These are phyloP conservation scores for Helotiales sp. DNA, from an alignment of 2,329 filamentous ascomycete genomes.

Conservation along the genomic window DNA sequence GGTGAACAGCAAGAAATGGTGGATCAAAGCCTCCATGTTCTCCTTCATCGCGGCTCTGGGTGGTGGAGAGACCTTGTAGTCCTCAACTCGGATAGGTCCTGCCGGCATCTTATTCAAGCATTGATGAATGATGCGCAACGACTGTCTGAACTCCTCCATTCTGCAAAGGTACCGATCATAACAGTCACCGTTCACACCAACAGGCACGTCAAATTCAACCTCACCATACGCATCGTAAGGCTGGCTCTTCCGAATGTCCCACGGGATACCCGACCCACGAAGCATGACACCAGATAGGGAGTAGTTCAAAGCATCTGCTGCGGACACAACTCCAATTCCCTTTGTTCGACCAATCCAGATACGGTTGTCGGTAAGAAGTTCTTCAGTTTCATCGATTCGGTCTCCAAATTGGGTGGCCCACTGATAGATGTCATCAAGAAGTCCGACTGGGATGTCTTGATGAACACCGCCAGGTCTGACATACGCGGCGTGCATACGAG, in stretches of 20 bases:
- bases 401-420: conserved; percentile 99
- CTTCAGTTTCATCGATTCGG: conserved; percentile 97
- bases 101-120: conserved; percentile 99
- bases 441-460: conserved; percentile 90
- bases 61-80: conserved; percentile 97
- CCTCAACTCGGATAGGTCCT: conserved; percentile 92
- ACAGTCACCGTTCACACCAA: conserved; percentile 96
- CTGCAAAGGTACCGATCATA: conserved; percentile 99
- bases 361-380: conserved; percentile 98
- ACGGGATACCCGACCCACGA: conserved; percentile 92
- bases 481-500: conserved; percentile 95
- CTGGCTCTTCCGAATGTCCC: conserved; percentile 94
- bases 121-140: conserved; percentile 96
- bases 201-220: conserved; percentile 97
- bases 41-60: conserved; percentile 99
- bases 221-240: conserved; percentile 98
- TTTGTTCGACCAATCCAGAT: conserved; percentile 97
- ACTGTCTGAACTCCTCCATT: conserved; percentile 99
- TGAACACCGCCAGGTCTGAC: conserved; percentile 95
- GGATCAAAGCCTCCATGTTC: conserved; percentile 99
- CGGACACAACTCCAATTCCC: conserved; percentile 88
- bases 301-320: conserved; percentile 94
- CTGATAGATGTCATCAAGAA: conserved; percentile 98
- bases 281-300: conserved; percentile 98
- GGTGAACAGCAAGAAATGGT: conserved; percentile 98